Conservation (phyloP, 345 rosid species). For the Lepidium africanum region DNA sequence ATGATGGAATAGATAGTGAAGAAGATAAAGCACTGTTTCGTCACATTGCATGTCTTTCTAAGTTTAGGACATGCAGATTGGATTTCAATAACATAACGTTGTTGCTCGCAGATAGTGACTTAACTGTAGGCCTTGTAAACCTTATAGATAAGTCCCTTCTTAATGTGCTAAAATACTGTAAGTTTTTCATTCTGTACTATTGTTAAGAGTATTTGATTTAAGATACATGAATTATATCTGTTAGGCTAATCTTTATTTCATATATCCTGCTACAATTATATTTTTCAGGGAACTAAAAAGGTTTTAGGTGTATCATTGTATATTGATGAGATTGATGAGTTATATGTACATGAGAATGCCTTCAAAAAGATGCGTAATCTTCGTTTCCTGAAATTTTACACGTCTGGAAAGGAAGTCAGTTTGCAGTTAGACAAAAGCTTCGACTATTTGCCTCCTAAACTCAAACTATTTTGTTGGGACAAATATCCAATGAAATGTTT, state of each 20-base stretch:
- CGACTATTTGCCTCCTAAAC: neutral
- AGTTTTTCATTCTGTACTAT: neutral
- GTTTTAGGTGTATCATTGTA: constrained; percentile 17
- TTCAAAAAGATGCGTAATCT: constrained; percentile 22
- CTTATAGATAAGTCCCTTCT: neutral
- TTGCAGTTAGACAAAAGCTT: neutral
- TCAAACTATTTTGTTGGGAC: neutral
- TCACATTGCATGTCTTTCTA: neutral
- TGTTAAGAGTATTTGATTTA: too few relatives aligned
- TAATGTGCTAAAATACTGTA: constrained; percentile 1
- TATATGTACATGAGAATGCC: neutral
- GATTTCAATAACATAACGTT: neutral
- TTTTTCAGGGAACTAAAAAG: constrained; percentile 11
- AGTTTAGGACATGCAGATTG: too few relatives aligned
- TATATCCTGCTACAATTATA: neutral
- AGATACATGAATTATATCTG: too few relatives aligned
- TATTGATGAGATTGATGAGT: too few relatives aligned
- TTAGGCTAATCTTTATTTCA: too few relatives aligned
- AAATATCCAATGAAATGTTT: constrained; percentile 8
- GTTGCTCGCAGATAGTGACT: neutral
- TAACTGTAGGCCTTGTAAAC: neutral
- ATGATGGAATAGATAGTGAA: neutral
- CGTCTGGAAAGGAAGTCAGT: neutral
- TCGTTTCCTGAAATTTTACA: neutral
- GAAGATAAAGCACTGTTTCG: neutral